phyloP scores from a whole-genome alignment of 129 eudicot species.

The Heracleum sosnowskyi region DNA sequence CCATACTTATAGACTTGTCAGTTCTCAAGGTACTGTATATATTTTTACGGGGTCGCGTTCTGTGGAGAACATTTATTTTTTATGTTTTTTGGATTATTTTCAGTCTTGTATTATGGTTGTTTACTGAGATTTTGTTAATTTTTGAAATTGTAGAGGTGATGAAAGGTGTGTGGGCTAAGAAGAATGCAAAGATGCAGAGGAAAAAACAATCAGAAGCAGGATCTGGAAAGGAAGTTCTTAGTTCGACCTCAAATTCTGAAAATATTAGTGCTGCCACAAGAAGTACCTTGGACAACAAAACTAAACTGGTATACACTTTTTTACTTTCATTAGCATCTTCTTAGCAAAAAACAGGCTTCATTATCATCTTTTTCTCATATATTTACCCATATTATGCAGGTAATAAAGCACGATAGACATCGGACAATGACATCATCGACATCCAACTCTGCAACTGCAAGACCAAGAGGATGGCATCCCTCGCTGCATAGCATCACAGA shows the following conservation, averaged over 20 bases:
- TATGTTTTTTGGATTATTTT: not conserved
- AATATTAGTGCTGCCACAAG: not conserved
- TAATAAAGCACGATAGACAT: slow-evolving; percentile 36
- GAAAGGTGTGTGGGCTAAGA: slow-evolving; percentile 85
- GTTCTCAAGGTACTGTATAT: slow-evolving; percentile 61
- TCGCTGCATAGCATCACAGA: slow-evolving; percentile 70
- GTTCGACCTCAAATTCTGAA: slow-evolving; percentile 24
- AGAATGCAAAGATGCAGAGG: slow-evolving; percentile 50
- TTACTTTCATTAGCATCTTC: too few relatives aligned
- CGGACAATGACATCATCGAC: slow-evolving; percentile 24
- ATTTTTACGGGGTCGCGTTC: not conserved
- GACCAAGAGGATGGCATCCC: slow-evolving; percentile 75
- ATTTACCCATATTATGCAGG: slow-evolving; percentile 1
- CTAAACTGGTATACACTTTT: slow-evolving; percentile 28
- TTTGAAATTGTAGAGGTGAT: slow-evolving; percentile 73
- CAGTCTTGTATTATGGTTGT: not conserved
- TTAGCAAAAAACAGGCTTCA: too few relatives aligned
- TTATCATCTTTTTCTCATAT: not conserved
- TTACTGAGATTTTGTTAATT: not conserved
- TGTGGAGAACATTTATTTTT: not conserved
- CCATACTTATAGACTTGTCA: slow-evolving; percentile 90
- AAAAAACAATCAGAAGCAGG: slow-evolving; percentile 24
- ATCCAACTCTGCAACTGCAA: slow-evolving; percentile 16
- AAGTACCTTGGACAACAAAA: slow-evolving; percentile 18
- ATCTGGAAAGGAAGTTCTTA: slow-evolving; percentile 11